Percentiles rank a stretch among this genome's conserved stretches.
Evolutionary conservation across 2,329 filamentous ascomycete species (phyloP).

Genomic region (Hymenoscyphus linearis): DNA sequence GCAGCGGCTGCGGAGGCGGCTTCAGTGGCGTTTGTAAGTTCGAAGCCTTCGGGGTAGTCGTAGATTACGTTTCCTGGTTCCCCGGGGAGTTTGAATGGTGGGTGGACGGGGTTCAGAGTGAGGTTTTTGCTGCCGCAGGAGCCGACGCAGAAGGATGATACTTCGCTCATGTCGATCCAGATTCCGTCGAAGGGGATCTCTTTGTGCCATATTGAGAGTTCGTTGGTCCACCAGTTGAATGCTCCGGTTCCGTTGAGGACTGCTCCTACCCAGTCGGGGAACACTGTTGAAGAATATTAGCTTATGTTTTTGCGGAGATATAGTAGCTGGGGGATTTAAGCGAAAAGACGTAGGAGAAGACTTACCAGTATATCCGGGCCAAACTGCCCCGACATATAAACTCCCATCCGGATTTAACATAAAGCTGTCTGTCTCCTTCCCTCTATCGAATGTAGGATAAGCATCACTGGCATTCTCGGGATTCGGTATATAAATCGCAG

Average conservation of each 20-base stretch:
- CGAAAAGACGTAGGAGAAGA: conserved; percentile 22
- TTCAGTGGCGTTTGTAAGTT: conserved; percentile 59
- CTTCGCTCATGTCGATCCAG: conserved; percentile 70
- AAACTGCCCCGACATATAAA: conserved; percentile 60
- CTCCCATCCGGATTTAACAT: conserved; percentile 56
- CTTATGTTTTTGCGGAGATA: background rate
- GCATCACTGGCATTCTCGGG: conserved; percentile 53
- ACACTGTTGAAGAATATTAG: conserved; percentile 43
- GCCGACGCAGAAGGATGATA: conserved; percentile 47
- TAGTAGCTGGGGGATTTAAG: no score
- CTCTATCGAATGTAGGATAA: conserved; percentile 56
- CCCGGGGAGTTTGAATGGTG: conserved; percentile 45
- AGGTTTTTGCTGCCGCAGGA: conserved; percentile 53
- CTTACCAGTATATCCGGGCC: conserved; percentile 55
- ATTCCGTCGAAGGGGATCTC: conserved; percentile 73
- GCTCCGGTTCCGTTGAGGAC: conserved; percentile 63
- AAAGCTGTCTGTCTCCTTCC: conserved; percentile 56
- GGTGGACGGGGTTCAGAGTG: conserved; percentile 59
- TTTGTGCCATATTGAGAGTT: conserved; percentile 57
- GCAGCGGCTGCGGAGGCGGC: conserved; percentile 58
- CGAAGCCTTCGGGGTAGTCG: conserved; percentile 64
- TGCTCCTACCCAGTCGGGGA: conserved; percentile 68
- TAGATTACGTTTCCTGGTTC: conserved; percentile 50
- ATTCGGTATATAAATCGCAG: conserved; percentile 61
- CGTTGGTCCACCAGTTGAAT: conserved; percentile 62